Base-by-base conservation (phyloP, 2,329 filamentous ascomycete species). In the Aspergillus texensis region DNA sequence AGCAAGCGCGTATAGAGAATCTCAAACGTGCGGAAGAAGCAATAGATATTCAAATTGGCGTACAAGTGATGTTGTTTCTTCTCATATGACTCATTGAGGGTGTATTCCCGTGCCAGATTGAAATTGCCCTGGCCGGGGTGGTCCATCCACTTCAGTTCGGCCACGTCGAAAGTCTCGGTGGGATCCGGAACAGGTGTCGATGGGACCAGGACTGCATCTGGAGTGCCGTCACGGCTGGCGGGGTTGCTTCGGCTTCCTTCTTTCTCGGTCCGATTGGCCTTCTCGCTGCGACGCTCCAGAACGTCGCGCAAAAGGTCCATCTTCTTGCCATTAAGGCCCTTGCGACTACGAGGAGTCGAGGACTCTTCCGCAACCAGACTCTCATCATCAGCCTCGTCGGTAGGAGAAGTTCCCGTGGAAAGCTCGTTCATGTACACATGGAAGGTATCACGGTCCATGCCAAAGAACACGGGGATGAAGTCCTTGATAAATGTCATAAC, bases 1-100 rank as follows among this genome's bases (percentile, higher is more conserved):
- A 90, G 84, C 16, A 99, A 84, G 46, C 95, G 89, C 72, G 89
- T 88, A 79, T 97, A 98, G 6, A 99, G 83, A n/a, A 91, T 91
- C 74, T 97, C 89, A 76, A 99, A 95, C 65, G 97, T 89, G 70
- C 91, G 92, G 82, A 99, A 91, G 84, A 99, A 98, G 78, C 95
- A 94, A 75, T 93, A 97, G 64, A 99, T 90, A 4, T 91, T 92
- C 71, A 93, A 87, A 77, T 97, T 98, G 76, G 90, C 90, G 81
- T 96, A 99, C 75, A 98, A 88, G 75, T 94, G 94, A 82, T 93
- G 96, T 79, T 88, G 89, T 12, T 89, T 88, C 54, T 94, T 91
- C 69, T 86, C 85, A 79, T 95, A 96, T 62, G 91, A 89, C 58
- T 93, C 91, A 65, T 97, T 93, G 48, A 86, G 65, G 80, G 91